phyloP scores from a whole-genome alignment of 2,329 filamentous ascomycete species.

The Penicillium sp. region DNA sequence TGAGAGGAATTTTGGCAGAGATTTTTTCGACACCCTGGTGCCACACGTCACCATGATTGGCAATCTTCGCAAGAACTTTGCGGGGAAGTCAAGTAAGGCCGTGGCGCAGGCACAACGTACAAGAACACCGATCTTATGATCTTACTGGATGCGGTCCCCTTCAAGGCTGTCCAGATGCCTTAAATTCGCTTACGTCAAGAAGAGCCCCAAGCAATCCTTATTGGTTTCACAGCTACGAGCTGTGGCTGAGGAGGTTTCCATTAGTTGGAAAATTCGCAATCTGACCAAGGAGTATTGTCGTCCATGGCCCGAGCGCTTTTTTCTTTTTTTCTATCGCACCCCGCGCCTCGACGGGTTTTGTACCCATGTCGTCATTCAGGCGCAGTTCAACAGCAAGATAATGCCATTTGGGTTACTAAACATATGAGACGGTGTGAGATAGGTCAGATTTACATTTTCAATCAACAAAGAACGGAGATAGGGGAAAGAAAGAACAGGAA shows the following conservation, averaged over 20 bases:
- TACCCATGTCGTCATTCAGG: background rate
- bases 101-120: conserved; percentile 4
- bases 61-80: background rate
- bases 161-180: background rate
- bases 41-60: conserved; percentile 1
- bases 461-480: too few species aligned
- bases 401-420: background rate
- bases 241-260: conserved; percentile 5
- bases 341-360: conserved; percentile 5
- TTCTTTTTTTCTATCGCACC: background rate
- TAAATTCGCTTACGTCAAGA: background rate
- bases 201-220: background rate
- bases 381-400: background rate
- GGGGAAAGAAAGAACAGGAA: too few species aligned
- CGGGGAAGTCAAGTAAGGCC: background rate
- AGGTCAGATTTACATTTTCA: too few species aligned
- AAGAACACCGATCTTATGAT: too few species aligned
- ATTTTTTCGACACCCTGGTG: background rate
- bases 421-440: background rate
- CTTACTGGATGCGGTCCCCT: background rate
- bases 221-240: background rate
- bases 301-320: background rate
- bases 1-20: background rate
- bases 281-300: background rate
- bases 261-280: background rate